These are phyloP conservation scores for Lachnellula willkommii DNA, from an alignment of 2,329 filamentous ascomycete genomes.

Conservation along the genomic window DNA sequence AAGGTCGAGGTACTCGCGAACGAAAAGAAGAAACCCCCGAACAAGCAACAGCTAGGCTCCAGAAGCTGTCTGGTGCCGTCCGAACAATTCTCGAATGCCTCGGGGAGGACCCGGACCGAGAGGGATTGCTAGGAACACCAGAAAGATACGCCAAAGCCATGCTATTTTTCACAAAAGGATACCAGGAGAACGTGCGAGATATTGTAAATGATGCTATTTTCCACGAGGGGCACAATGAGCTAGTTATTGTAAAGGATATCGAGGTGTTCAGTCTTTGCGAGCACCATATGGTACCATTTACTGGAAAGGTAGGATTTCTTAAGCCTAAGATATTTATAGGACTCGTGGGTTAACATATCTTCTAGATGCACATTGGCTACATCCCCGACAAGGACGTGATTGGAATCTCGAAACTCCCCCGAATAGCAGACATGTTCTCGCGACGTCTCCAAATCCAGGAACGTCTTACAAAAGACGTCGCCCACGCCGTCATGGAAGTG, in stretches of 20 bases:
- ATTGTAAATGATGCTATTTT: conserved; percentile 94
- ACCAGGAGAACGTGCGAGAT: conserved; percentile 87
- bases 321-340: neutral
- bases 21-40: conserved; percentile 53
- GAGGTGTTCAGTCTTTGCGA: conserved; percentile 93
- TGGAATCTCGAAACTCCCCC: conserved; percentile 89
- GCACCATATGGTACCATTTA: conserved; percentile 95
- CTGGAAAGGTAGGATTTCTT: conserved; percentile 67
- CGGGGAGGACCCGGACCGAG: conserved; percentile 61
- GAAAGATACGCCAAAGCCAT: conserved; percentile 91
- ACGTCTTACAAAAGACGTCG: conserved; percentile 91
- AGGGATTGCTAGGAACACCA: conserved; percentile 63
- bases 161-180: conserved; percentile 93
- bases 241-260: conserved; percentile 97
- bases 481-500: conserved; percentile 86
- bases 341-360: neutral
- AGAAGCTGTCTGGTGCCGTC: conserved; percentile 57
- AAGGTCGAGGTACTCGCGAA: conserved; percentile 59
- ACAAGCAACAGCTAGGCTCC: conserved; percentile 46
- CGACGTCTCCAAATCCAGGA: conserved; percentile 94
- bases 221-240: conserved; percentile 91
- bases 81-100: conserved; percentile 63
- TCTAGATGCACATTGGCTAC: conserved; percentile 96
- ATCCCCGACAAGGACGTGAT: conserved; percentile 89
- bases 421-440: conserved; percentile 95